Conservation (phyloP, 2,329 filamentous ascomycete species). For the Lachnellula hyalina region DNA sequence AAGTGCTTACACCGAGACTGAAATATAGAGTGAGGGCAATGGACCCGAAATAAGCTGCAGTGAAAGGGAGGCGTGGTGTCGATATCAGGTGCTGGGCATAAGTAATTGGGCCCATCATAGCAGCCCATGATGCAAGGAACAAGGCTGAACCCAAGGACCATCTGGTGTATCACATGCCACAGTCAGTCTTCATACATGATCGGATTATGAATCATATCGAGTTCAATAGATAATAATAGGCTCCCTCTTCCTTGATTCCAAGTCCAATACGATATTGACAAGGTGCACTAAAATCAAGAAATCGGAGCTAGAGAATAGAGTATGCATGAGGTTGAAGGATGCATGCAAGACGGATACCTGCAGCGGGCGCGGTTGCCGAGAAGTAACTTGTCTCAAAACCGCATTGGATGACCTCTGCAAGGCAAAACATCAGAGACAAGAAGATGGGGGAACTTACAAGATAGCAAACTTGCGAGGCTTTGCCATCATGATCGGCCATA, state of each 20-base stretch:
- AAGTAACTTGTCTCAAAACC: slow-evolving; percentile 17
- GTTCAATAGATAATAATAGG: slow-evolving; percentile 2
- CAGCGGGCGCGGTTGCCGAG: slow-evolving; percentile 29
- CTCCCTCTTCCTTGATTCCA: neutral
- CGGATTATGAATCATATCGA: slow-evolving; percentile 15
- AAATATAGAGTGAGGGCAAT: slow-evolving; percentile 89
- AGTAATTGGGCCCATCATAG: slow-evolving; percentile 83
- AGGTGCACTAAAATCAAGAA: neutral
- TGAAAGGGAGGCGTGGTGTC: slow-evolving; percentile 81
- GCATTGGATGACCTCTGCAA: slow-evolving; percentile 11
- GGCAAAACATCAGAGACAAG: slow-evolving; percentile 5
- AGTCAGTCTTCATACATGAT: slow-evolving; percentile 21
- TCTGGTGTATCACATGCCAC: slow-evolving; percentile 46
- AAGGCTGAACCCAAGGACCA: slow-evolving; percentile 91
- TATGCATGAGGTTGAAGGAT: slow-evolving; percentile 20
- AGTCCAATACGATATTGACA: neutral
- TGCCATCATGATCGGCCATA: slow-evolving; percentile 77
- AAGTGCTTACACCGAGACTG: slow-evolving; percentile 73
- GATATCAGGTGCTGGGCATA: slow-evolving; percentile 85
- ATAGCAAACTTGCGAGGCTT: slow-evolving; percentile 93
- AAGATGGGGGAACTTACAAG: slow-evolving; percentile 63
- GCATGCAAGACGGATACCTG: slow-evolving; percentile 34
- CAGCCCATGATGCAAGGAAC: slow-evolving; percentile 88
- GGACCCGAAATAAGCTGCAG: slow-evolving; percentile 89
- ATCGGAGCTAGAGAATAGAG: slow-evolving; percentile 3